These are phyloP conservation scores for Yarrowia deformans DNA, from an alignment of 805 yeast genomes.

Conservation along the genomic window DNA sequence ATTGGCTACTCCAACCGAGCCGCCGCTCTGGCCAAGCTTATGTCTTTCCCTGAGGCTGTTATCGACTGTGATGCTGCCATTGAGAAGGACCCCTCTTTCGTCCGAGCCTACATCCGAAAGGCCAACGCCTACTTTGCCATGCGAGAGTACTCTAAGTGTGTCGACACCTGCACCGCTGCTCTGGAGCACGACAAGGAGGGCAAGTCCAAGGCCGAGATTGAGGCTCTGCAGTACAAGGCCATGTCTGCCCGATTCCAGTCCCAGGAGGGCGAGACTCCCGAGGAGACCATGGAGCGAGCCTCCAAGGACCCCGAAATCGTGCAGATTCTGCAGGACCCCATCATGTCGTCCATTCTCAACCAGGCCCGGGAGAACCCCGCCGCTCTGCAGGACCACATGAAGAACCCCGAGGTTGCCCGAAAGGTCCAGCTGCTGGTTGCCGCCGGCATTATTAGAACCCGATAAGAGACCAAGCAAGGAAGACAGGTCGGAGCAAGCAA, in stretches of 20 bases:
- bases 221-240: slow-evolving; percentile 80
- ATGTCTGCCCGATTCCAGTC: slow-evolving; percentile 76
- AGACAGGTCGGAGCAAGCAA: not conserved
- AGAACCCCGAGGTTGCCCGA: slow-evolving; percentile 88
- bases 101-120: slow-evolving; percentile 96
- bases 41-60: slow-evolving; percentile 97
- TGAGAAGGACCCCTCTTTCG: slow-evolving; percentile 82
- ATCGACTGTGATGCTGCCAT: slow-evolving; percentile 91
- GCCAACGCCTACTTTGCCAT: slow-evolving; percentile 93
- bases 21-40: slow-evolving; percentile 90
- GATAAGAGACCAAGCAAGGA: slow-evolving; percentile 54
- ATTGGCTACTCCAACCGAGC: slow-evolving; percentile 98
- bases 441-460: slow-evolving; percentile 94
- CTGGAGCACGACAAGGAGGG: slow-evolving; percentile 73
- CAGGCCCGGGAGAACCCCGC: slow-evolving; percentile 97
- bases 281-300: slow-evolving; percentile 90
- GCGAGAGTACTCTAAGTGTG: slow-evolving; percentile 81
- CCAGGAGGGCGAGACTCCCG: slow-evolving; percentile 87
- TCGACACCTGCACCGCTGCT: slow-evolving; percentile 82
- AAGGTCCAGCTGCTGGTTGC: slow-evolving; percentile 90
- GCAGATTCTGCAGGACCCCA: slow-evolving; percentile 87
- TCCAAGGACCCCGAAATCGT: slow-evolving; percentile 94
- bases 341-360: slow-evolving; percentile 91
- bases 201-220: slow-evolving; percentile 75
- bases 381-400: slow-evolving; percentile 96